These are phyloP conservation scores for Chenopodium berlandieri DNA, from an alignment of 148 eudicot genomes.

Conservation along the genomic window DNA sequence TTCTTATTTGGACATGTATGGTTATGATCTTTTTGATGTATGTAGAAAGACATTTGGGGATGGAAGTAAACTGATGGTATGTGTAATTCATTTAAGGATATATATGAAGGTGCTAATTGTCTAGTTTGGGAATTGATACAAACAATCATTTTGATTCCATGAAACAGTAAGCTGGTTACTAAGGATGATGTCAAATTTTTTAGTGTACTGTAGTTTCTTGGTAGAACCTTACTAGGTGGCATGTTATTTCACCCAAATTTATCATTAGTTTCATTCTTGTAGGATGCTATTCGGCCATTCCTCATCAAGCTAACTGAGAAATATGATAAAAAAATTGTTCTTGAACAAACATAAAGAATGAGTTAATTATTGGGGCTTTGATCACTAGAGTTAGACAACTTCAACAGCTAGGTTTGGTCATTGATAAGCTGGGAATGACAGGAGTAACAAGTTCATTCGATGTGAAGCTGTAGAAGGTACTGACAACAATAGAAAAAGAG, in stretches of 20 bases:
- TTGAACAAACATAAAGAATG: no score
- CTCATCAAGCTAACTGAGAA: neutral
- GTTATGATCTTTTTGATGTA: slow-evolving; percentile 10
- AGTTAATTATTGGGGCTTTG: neutral
- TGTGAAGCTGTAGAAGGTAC: no score
- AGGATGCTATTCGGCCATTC: neutral
- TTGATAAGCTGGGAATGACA: neutral
- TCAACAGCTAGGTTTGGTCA: neutral
- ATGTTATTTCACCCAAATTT: neutral
- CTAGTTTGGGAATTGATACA: neutral
- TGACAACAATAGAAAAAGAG: no score
- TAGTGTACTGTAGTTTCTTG: neutral
- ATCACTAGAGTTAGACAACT: neutral
- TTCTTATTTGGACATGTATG: neutral
- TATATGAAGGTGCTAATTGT: neutral
- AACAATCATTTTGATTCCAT: neutral
- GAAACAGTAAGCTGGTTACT: neutral
- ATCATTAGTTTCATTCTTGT: neutral
- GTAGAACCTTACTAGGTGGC: neutral
- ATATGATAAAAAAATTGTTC: neutral
- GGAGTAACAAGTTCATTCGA: no score
- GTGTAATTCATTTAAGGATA: neutral
- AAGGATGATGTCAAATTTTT: neutral
- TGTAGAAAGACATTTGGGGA: neutral
- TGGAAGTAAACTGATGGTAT: neutral